Evolutionary conservation across 2,329 filamentous ascomycete species (phyloP), one percentile per base, ranked within the genome.

Genomic region (Cryphonectria carpinicola): DNA sequence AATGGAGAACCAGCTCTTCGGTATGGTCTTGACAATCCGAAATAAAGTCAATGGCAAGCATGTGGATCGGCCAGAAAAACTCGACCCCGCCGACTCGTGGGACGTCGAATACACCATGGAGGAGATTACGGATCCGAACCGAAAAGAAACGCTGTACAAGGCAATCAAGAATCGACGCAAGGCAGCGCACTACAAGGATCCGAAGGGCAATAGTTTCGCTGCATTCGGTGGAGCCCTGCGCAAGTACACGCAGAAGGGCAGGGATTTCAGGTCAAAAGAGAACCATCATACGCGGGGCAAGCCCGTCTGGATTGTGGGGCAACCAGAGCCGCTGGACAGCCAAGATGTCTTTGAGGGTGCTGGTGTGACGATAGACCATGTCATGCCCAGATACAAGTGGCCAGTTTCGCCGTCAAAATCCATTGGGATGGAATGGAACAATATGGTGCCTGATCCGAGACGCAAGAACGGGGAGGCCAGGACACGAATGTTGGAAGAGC

Each of bases 81-180:
- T 91, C 62, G 79, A 66, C 0, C 43, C 76, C 19, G 28, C 13
- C 7, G 79, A 78, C 70, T 89, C 74, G 76, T 98, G 95, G 95
- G 79, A 82, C 0, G 83, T 98, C n/a, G 89, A 96, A 75, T 98
- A 97, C 80, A 86, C 90, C 49, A 81, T 98, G 64, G 85, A 87
- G 62, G 92, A 95, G 74, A 82, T 94, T 1, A 67, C 80, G 0
- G 3, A 68, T 10, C 73, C 61, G 3, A 73, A 78, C 0, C 81
- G 83, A 13, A 88, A 87, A 1, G 80, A 79, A 71, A 79, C 69
- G 0, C 79, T 92, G 35, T 94, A 94, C 78, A 58, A 77, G 1
- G 81, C 84, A 66, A 83, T 89, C 70, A 88, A 89, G 77, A 79
- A 76, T 4, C 85, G 92, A 22, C 87, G 93, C 17, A 81, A 80